Conservation (phyloP, 768 basidiomycete species). For the Termitomyces bulborhizus region DNA sequence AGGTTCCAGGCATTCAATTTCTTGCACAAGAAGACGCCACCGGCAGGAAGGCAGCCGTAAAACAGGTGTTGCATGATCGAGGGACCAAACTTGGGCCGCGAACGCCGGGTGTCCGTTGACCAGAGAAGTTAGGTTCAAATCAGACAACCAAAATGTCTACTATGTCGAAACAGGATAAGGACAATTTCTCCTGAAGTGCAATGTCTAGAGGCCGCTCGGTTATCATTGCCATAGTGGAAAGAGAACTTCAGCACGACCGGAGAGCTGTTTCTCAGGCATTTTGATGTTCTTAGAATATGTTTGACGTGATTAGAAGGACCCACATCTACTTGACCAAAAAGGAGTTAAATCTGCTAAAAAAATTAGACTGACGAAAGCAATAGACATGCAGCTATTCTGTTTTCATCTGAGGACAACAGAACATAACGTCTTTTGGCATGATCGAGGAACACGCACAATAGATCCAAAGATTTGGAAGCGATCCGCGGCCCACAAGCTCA, state of each 20-base stretch:
- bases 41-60: slow-evolving; percentile 8
- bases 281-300: neutral
- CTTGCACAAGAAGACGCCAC: slow-evolving; percentile 4
- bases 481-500: slow-evolving; percentile 16
- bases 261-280: neutral
- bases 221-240: neutral
- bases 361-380: neutral
- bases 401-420: slow-evolving; percentile 6
- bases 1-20: neutral
- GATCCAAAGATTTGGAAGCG: slow-evolving; percentile 7
- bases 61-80: neutral
- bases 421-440: slow-evolving; percentile 9
- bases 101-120: slow-evolving; percentile 10
- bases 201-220: neutral
- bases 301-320: neutral
- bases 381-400: neutral
- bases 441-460: slow-evolving; percentile 5
- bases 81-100: neutral
- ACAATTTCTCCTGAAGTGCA: neutral
- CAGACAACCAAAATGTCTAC: neutral
- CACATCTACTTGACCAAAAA: slow-evolving; percentile 1
- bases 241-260: neutral
- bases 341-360: neutral
- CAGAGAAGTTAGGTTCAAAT: neutral
- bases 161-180: slow-evolving; percentile 8